Conservation (phyloP, 2,329 filamentous ascomycete species). For the Nemania abortiva region DNA sequence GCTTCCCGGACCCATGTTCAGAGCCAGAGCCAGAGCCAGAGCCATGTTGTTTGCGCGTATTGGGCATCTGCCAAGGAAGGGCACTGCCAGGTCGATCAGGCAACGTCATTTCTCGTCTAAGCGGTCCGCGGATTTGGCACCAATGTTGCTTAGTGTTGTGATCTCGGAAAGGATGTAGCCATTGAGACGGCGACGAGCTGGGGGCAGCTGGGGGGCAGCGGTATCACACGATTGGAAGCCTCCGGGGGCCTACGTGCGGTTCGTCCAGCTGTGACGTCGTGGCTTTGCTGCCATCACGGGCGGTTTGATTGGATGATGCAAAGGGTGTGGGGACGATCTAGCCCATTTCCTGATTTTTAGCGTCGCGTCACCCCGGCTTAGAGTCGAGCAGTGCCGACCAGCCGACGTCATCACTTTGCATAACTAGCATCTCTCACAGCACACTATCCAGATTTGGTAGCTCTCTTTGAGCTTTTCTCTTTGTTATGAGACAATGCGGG, state of each 20-base stretch:
- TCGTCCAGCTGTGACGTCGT: slow-evolving; percentile 46
- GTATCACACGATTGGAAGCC: slow-evolving; percentile 19
- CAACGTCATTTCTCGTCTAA: slow-evolving; percentile 33
- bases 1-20: not conserved
- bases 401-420: slow-evolving; percentile 45
- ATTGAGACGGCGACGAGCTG: slow-evolving; percentile 18
- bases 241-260: slow-evolving; percentile 3
- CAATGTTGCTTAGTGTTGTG: slow-evolving; percentile 16
- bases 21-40: not conserved
- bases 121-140: slow-evolving; percentile 23
- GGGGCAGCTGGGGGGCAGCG: not conserved
- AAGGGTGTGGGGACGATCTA: slow-evolving; percentile 19
- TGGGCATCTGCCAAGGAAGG: slow-evolving; percentile 19
- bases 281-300: slow-evolving; percentile 37
- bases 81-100: slow-evolving; percentile 18
- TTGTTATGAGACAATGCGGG: slow-evolving; percentile 3
- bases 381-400: slow-evolving; percentile 30
- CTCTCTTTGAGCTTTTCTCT: not conserved
- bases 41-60: slow-evolving; percentile 13
- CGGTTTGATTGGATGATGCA: slow-evolving; percentile 27
- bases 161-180: not conserved
- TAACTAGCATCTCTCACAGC: slow-evolving; percentile 1
- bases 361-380: slow-evolving; percentile 18
- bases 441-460: not conserved
- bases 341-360: slow-evolving; percentile 33